Base-by-base conservation (phyloP, 176 grass and related monocot genomes). In the Hordeum marinum region DNA sequence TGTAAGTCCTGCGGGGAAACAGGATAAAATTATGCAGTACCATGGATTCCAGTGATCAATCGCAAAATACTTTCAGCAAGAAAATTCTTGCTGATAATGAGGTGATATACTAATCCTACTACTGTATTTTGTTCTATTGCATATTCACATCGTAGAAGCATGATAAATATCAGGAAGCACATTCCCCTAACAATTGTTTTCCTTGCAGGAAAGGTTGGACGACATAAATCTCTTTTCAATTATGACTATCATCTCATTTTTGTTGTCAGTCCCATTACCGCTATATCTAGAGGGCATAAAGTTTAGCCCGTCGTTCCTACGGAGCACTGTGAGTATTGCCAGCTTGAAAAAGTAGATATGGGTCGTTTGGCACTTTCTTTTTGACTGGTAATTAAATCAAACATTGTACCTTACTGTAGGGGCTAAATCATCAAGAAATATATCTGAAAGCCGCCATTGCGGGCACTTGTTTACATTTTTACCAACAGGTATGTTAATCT, bases 191-290 rank as follows among this genome's bases (percentile, higher is more conserved):
- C 59, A 34, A 43, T 73, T 52, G 72, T 4, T 67, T 81, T 55
- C 55, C 26, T 57, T 75, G 71, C 88, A 98, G 93, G 90, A 94
- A 79, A 89, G 70, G 58, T 78, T 98, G 46, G 93, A 94, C 78
- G 89, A 96, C 29, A 92, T 96, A 87, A 98, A 96, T 60, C 88
- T 94, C 48, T 98, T 98, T 82, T 98, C 96, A 1, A 90, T 98
- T 83, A 94, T 98, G 70, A 98, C 93, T 39, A 52, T 98, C 46
- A 89, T 95, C 91, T 93, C 96, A 65, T 95, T 98, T 90, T 85
- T 98, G 64, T 79, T 95, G 41, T 92, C 89, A 4, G 68, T 61
- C 45, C 91, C 86, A 18, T 48, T 93, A 59, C 95, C 85, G 77
- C 15, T 98, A 36, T 95, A 52, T 82, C 50, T 92, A 23, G 93